Percentiles rank a stretch among this genome's conserved stretches.
Conservation (phyloP, 2,329 filamentous ascomycete genomes). For the Gnomoniopsis smithogilvyi region DNA sequence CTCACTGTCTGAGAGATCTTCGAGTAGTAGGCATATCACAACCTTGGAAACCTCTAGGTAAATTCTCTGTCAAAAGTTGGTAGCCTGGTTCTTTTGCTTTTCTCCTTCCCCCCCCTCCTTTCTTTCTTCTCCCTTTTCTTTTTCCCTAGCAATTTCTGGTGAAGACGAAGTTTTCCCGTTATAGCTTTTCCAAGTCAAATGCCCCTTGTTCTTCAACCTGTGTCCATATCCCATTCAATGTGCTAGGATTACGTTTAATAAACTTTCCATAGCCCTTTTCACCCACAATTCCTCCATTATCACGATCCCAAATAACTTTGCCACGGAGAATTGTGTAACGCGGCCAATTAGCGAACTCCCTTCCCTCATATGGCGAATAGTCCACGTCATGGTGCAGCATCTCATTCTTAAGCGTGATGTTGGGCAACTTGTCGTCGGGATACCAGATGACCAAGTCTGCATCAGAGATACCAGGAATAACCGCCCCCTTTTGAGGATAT, state of each 20-base stretch:
- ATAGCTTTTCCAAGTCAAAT: conserved; percentile 16
- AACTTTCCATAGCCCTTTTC: conserved; percentile 47
- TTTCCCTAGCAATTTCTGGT: no score
- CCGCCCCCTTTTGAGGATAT: conserved; percentile 45
- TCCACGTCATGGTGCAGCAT: conserved; percentile 60
- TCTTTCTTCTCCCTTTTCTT: no score
- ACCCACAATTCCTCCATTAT: conserved; percentile 47
- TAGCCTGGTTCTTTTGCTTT: no score
- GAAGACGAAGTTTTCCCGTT: background rate
- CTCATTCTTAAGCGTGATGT: conserved; percentile 44
- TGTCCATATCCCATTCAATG: conserved; percentile 21
- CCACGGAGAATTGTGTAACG: conserved; percentile 57
- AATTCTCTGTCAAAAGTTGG: no score
- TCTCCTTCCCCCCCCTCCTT: no score
- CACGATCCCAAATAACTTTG: conserved; percentile 53
- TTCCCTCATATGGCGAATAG: conserved; percentile 59
- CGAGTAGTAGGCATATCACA: no score
- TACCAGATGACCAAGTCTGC: conserved; percentile 59
- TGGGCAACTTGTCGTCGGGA: conserved; percentile 38
- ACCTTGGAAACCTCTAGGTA: no score
- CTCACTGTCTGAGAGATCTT: no score
- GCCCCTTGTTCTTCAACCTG: conserved; percentile 17
- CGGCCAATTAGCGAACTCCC: conserved; percentile 53
- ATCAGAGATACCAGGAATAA: conserved; percentile 47
- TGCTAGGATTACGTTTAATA: conserved; percentile 35